phyloP scores from a whole-genome alignment of 1,139 yeast genomes.

The Taphrina deformans region DNA sequence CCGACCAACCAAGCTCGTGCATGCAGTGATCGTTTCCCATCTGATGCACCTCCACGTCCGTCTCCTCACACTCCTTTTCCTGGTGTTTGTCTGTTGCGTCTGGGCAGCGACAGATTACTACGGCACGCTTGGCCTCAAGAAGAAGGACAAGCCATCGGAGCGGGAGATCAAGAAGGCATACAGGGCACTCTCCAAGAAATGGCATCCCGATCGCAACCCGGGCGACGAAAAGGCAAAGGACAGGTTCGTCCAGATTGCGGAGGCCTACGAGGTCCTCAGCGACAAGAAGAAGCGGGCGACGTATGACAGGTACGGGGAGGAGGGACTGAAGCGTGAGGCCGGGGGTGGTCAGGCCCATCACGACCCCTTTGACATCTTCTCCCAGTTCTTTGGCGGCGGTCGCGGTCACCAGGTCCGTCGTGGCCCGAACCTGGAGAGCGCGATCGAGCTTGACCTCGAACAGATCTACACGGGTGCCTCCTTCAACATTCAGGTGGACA shows the following conservation, averaged over 20 bases:
- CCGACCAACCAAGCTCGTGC: background rate
- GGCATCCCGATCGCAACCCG: slow-evolving; percentile 92
- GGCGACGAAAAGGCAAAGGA: slow-evolving; percentile 79
- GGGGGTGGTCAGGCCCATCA: slow-evolving; percentile 50
- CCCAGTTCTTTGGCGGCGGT: slow-evolving; percentile 69
- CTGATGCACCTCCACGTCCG: background rate
- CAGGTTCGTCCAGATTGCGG: slow-evolving; percentile 85
- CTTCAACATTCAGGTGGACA: slow-evolving; percentile 61
- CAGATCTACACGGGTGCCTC: slow-evolving; percentile 72
- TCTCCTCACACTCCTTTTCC: slow-evolving; percentile 1
- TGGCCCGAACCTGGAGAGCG: slow-evolving; percentile 66
- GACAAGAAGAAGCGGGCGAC: slow-evolving; percentile 69
- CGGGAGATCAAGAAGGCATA: slow-evolving; percentile 77
- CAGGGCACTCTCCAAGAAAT: slow-evolving; percentile 76
- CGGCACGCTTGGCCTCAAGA: slow-evolving; percentile 22
- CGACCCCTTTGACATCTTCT: slow-evolving; percentile 72
- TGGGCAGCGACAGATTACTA: slow-evolving; percentile 22
- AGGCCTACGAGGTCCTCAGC: slow-evolving; percentile 84
- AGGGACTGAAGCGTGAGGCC: slow-evolving; percentile 56
- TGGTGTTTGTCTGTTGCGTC: slow-evolving; percentile 3
- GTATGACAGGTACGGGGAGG: slow-evolving; percentile 82
- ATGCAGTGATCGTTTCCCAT: background rate
- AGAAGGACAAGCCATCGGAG: slow-evolving; percentile 19
- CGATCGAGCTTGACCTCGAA: slow-evolving; percentile 57
- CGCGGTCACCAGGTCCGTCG: slow-evolving; percentile 50